phyloP scores from a whole-genome alignment of 1,139 yeast species.

The Hansenula sp. region DNA sequence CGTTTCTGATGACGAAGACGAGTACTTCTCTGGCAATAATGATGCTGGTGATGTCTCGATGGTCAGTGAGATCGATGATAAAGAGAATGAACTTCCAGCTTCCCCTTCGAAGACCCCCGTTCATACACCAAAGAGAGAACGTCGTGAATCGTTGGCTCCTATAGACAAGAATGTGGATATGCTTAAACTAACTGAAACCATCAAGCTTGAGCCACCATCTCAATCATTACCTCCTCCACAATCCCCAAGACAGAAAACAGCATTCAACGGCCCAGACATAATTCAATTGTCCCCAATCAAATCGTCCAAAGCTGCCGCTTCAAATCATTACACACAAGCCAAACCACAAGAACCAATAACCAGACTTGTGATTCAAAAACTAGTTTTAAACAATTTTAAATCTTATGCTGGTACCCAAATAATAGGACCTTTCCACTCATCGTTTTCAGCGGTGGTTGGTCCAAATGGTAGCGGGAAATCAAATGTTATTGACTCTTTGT shows the following conservation, averaged over 20 bases:
- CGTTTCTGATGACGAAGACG: slow-evolving; percentile 13
- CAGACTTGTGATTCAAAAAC: slow-evolving; percentile 69
- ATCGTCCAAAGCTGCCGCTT: slow-evolving; percentile 20
- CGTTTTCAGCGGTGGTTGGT: slow-evolving; percentile 98
- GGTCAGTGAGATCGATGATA: slow-evolving; percentile 7
- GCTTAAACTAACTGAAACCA: slow-evolving; percentile 7
- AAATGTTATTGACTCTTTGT: slow-evolving; percentile 91
- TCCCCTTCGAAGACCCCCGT: slow-evolving; percentile 11
- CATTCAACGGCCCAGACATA: slow-evolving; percentile 31
- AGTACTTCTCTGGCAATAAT: slow-evolving; percentile 3
- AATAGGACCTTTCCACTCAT: slow-evolving; percentile 91
- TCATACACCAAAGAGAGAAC: slow-evolving; percentile 9
- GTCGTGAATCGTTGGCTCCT: slow-evolving; percentile 18
- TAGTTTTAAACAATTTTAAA: slow-evolving; percentile 82
- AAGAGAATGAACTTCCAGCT: slow-evolving; percentile 13
- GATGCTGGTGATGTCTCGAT: slow-evolving; percentile 9
- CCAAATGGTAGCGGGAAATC: slow-evolving; percentile 99
- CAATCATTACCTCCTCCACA: slow-evolving; percentile 23
- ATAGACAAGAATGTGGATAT: slow-evolving; percentile 14
- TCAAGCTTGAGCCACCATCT: slow-evolving; percentile 16
- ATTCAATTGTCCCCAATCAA: slow-evolving; percentile 37
- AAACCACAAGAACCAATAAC: slow-evolving; percentile 32
- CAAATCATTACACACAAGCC: slow-evolving; percentile 26
- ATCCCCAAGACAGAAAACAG: slow-evolving; percentile 33
- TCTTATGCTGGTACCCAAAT: slow-evolving; percentile 94